phyloP scores from a whole-genome alignment of 164 flowering plant genomes.

The Tetrastigma voinierianum region DNA sequence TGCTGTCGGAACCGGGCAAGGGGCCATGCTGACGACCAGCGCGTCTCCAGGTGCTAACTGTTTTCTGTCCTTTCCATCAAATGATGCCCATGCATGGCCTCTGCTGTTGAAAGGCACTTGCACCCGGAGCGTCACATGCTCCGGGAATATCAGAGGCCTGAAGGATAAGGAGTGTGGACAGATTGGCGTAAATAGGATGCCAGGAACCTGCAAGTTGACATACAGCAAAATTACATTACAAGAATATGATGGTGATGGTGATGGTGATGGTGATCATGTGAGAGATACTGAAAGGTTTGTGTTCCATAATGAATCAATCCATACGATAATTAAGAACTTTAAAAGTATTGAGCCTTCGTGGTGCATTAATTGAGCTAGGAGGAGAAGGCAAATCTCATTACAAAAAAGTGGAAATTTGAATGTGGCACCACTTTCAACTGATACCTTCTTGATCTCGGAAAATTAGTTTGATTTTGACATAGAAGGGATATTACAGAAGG shows the following conservation, averaged over 20 bases:
- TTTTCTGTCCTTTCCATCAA: conserved; percentile 88
- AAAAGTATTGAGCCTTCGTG: too few relatives aligned
- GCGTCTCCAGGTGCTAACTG: conserved; percentile 85
- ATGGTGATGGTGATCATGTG: too few relatives aligned
- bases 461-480: too few relatives aligned
- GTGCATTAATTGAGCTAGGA: too few relatives aligned
- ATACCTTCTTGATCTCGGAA: too few relatives aligned
- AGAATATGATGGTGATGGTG: neutral
- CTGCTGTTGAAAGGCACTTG: conserved; percentile 93
- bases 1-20: conserved; percentile 99
- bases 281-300: too few relatives aligned
- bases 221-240: neutral
- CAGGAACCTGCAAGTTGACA: conserved; percentile 72
- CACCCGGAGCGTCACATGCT: conserved; percentile 78
- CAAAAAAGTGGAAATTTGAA: too few relatives aligned
- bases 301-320: too few relatives aligned
- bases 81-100: conserved; percentile 92
- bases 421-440: too few relatives aligned
- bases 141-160: conserved; percentile 90
- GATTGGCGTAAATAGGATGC: conserved; percentile 90
- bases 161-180: conserved; percentile 97
- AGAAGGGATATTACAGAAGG: too few relatives aligned
- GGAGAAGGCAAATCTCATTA: too few relatives aligned
- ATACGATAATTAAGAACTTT: too few relatives aligned
- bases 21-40: conserved; percentile 89